Base-by-base conservation (phyloP, 257 asterid genomes). In the Galeopsis tetrahit region DNA sequence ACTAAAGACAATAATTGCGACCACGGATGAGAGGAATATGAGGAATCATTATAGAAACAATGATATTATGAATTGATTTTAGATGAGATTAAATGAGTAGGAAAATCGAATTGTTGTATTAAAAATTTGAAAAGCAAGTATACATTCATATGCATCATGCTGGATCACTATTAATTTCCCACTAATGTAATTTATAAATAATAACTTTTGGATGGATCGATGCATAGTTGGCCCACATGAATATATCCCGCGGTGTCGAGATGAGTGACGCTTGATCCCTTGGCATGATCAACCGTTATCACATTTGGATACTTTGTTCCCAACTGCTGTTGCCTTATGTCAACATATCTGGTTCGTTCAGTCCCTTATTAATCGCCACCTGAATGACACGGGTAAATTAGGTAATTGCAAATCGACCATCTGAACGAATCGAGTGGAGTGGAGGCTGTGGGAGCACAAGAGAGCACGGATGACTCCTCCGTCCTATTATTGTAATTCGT, bases 351-450 rank as follows among this genome's bases (percentile, higher is more conserved):
- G 5, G 6, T 2, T 28, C 13, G 15, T 8, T 3, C 4, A 55
- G 4, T 57, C 9, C 7, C 9, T 17, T 55, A 2, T 2, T 55
- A 55, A 55, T 7, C 6, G 62, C 62, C 62, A 56, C 65, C 65
- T 59, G 65, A 4, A 59, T 59, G 10, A 59, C n/a, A n/a, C 65
- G 0, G 65, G 65, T 59, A 59, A 59, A 34, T 11, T 34, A 11
- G 65, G 65, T 13, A 34, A 13, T 33, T 34, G 65, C 43, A 59
- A 7, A 34, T 59, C 44, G 13, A 59, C 44, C 17, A 59, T 33
- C 2, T 34, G 7, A 0, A 4, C 10, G 31, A 34, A 59, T 32
- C 36, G 2, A 10, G 28, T 21, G 10, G 17, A 33, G 44, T 34
- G 0, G 28, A 1, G 15, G 63, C 4, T 0, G 4, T 2, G 1